Base-by-base conservation (phyloP, 23 red algal genomes). In the Gracilaria gracilis region DNA sequence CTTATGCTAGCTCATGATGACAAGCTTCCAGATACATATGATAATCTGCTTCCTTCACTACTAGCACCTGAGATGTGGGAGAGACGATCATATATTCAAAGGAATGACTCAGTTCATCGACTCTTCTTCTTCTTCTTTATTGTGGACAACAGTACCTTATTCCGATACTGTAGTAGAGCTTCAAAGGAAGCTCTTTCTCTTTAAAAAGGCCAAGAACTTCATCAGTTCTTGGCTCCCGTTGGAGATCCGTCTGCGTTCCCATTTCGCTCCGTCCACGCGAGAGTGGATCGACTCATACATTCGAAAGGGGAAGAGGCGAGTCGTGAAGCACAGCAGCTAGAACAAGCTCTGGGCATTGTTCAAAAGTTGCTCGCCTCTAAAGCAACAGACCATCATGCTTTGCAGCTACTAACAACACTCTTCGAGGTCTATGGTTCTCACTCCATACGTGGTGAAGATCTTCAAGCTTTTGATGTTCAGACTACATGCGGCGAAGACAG, bases 351-450 rank as follows among this genome's bases (percentile, higher is more conserved):
- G n/a, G 97, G 97, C 28, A 82, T 99, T 44, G 96, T 96, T 42
- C 93, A 99, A 61, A 99, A 96, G 80, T 87, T 99, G 25, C 55
- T 99, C 25, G 89, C 94, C 6, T 86, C 85, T 31, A 95, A 93
- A 74, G 86, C 95, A 5, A 92, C 94, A 48, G 97, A 99, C 80
- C 93, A 99, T 53, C 83, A 92, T 67, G 97, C 88, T 32, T 78
- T 95, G 73, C 44, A 47, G 23, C 86, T 99, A 53, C 61, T 96
- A 3, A 75, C 69, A 19, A 83, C 91, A 4, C 59, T 96, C 27
- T 89, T 99, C 36, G 91, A 95, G 42, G 58, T 87, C 19, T 89
- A 61, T 36, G 86, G 88, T 71, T 16, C 20, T 92, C 44, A 72
- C 39, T 27, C 27, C 61, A 21, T 89, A 91, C 73, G 36, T 95